phyloP scores from a whole-genome alignment of 768 basidiomycete genomes.

The Tricholoma saponaceum region DNA sequence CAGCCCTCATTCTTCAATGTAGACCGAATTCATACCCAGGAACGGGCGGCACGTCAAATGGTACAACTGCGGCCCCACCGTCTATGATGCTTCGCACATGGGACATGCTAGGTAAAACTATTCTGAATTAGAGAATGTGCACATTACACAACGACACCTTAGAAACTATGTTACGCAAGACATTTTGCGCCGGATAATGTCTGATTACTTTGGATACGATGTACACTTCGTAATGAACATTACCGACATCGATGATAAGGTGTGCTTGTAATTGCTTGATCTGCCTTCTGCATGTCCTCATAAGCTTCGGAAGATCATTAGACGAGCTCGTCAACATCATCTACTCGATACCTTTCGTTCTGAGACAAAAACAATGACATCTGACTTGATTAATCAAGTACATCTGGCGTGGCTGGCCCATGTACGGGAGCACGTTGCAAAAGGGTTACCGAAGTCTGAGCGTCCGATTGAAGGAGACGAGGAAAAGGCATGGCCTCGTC shows the following conservation, averaged over 20 bases:
- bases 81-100: constrained; percentile 98
- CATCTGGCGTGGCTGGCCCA: constrained; percentile 64
- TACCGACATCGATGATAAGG: constrained; percentile 99
- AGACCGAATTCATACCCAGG: constrained; percentile 76
- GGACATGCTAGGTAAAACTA: constrained; percentile 85
- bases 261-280: constrained; percentile 26
- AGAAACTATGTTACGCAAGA: constrained; percentile 98
- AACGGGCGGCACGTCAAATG: constrained; percentile 82
- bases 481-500: constrained; percentile 50
- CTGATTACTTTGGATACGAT: constrained; percentile 96
- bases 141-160: constrained; percentile 8
- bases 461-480: constrained; percentile 47
- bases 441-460: constrained; percentile 52
- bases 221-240: constrained; percentile 99
- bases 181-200: constrained; percentile 82
- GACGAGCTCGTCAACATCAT: constrained; percentile 80
- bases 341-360: constrained; percentile 60
- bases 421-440: constrained; percentile 57
- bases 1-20: constrained; percentile 11
- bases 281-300: constrained; percentile 3
- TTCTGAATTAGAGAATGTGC: background rate
- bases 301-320: constrained; percentile 67
- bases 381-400: constrained; percentile 53
- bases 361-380: constrained; percentile 50
- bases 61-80: constrained; percentile 99